Conservation (phyloP, 1,284 basidiomycete genomes). For the Kwoniella shivajii region DNA sequence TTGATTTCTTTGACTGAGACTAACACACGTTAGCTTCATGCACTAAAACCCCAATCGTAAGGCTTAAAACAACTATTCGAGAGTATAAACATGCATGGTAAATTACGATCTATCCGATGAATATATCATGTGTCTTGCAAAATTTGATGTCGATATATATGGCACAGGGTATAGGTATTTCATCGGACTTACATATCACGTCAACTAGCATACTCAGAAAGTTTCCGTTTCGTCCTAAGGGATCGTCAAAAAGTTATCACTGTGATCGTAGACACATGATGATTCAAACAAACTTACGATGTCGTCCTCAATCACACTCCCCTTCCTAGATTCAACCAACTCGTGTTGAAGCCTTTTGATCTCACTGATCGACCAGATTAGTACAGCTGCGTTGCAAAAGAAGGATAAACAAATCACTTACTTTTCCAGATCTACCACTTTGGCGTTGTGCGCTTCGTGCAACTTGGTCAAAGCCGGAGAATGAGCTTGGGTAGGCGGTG, state of each 20-base stretch:
- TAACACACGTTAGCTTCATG: too few species aligned
- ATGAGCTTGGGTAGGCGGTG: slow-evolving; percentile 6
- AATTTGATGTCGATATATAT: too few species aligned
- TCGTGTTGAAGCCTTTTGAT: slow-evolving; percentile 16
- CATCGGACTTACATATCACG: background rate
- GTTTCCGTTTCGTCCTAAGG: slow-evolving; percentile 13
- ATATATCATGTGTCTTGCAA: background rate
- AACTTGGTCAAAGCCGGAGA: slow-evolving; percentile 26
- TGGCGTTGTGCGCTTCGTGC: slow-evolving; percentile 39
- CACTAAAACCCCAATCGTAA: too few species aligned
- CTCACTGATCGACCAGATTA: slow-evolving; percentile 1
- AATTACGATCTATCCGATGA: background rate
- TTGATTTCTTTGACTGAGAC: too few species aligned
- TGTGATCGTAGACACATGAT: background rate
- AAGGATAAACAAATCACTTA: slow-evolving; percentile 11
- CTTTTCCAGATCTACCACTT: slow-evolving; percentile 34
- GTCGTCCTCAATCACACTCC: background rate
- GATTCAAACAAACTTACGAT: background rate
- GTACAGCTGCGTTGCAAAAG: background rate
- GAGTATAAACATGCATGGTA: slow-evolving; percentile 13
- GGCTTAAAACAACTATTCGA: too few species aligned
- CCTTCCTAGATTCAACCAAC: background rate
- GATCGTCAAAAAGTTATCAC: background rate
- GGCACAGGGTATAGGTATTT: background rate
- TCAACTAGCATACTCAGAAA: slow-evolving; percentile 6